Evolutionary conservation across 306 rosid genomes (phyloP), one percentile per base, ranked within the genome.

Genomic region (Ormosia emarginata): DNA sequence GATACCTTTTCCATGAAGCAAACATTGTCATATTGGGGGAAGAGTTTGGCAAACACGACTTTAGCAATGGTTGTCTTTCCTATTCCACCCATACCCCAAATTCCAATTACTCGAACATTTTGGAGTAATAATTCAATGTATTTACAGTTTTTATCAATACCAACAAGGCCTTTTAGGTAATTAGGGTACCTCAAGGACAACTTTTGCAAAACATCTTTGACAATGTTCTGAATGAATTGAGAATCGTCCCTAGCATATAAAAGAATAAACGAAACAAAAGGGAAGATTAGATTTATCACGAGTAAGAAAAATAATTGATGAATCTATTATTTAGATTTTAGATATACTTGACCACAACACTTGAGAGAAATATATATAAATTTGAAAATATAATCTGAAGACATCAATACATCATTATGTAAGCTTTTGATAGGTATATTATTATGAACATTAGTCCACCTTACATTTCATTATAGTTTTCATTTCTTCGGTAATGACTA

Each of bases 41-140:
- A 68, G 66, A 8, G 13, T 32, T 61, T 61, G 50, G 17, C 30
- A 61, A 59, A 80, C 10, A 61, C 3, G 11, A 3, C 39, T n/a
- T n/a, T 71, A 9, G 85, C 79, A 7, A 67, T 46, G 2, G 88
- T 85, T 32, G 85, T 66, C 34, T 79, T 85, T 0, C 88, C 88
- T 3, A 85, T 71, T 8, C 88, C 86, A 13, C 81, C 64, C 75
- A 80, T 61, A 5, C 88, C 88, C 85, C 81, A 85, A 13, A 85
- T 78, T 73, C 83, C 81, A 46, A 85, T 49, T 24, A 67, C 4
- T 33, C 5, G 8, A 15, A 13, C 5, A 0, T 3, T 3, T n/a
- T 24, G 1, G 17, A 73, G 9, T 4, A 63, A 15, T 10, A 0
- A 24, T 8, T 81, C 73, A 33, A 85, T 13, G 0, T 17, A 0